A percentile compares a stretch with the other conserved stretches of the same genome.
Evolutionary conservation across 345 rosid species (phyloP).

Genomic region (Isatis tinctoria): DNA sequence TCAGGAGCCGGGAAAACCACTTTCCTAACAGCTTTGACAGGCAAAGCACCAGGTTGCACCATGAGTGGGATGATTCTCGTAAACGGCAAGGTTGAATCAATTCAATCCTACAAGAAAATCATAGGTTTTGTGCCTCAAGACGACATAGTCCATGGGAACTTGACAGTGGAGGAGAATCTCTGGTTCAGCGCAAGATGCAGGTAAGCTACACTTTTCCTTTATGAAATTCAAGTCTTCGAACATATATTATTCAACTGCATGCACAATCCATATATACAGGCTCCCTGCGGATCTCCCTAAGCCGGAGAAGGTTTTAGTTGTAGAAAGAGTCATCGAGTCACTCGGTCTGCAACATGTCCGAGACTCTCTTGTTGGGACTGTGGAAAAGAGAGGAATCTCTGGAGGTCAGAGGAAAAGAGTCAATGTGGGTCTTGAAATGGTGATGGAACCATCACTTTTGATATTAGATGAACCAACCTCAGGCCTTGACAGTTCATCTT

Average conservation of each 20-base stretch:
- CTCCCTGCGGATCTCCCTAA: conserved; percentile 73
- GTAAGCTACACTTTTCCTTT: conserved; percentile 38
- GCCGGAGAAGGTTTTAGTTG: conserved; percentile 82
- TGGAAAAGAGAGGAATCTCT: conserved; percentile 94
- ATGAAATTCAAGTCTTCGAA: neutral
- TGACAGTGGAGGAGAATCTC: conserved; percentile 93
- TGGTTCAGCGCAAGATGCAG: conserved; percentile 99
- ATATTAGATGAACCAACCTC: conserved; percentile 98
- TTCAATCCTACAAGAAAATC: conserved; percentile 81
- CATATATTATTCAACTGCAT: neutral
- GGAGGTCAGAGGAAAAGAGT: conserved; percentile 99
- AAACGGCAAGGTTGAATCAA: conserved; percentile 79
- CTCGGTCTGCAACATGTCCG: conserved; percentile 81
- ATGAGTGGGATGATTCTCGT: conserved; percentile 71
- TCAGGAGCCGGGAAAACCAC: conserved; percentile 99
- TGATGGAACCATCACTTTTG: conserved; percentile 98
- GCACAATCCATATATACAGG: conserved; percentile 34
- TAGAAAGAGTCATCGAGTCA: conserved; percentile 89
- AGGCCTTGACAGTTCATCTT: conserved; percentile 97
- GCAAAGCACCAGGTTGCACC: conserved; percentile 76
- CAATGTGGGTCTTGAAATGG: conserved; percentile 99
- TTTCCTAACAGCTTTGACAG: conserved; percentile 88
- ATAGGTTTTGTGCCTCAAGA: conserved; percentile 98
- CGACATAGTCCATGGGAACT: conserved; percentile 98
- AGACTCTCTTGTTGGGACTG: conserved; percentile 92